Percentiles rank a stretch among this genome's conserved stretches.
phyloP scores from a whole-genome alignment of 768 basidiomycete genomes.

The Brasilioporus rufonigricans region DNA sequence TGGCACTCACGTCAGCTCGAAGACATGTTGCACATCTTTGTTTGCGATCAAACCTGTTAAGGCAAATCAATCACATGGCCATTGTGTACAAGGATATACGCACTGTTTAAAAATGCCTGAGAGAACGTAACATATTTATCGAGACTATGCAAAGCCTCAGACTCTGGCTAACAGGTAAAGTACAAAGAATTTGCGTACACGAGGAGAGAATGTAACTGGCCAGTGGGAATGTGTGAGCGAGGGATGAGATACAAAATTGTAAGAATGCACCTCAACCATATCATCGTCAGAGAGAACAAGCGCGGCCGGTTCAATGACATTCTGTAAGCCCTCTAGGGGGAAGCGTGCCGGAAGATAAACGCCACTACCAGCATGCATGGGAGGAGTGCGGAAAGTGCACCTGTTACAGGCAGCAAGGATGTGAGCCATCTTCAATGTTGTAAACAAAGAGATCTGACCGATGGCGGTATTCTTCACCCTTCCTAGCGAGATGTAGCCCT shows the following conservation, averaged over 20 bases:
- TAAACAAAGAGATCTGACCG: conserved; percentile 35
- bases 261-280: conserved; percentile 41
- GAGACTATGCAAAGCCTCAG: conserved; percentile 39
- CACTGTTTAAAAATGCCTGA: conserved; percentile 28
- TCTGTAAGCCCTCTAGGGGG: conserved; percentile 35
- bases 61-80: background rate
- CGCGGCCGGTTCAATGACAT: conserved; percentile 13
- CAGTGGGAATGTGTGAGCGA: background rate
- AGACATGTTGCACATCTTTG: conserved; percentile 26
- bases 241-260: background rate
- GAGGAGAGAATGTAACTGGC: conserved; percentile 63
- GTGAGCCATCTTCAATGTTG: background rate
- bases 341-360: conserved; percentile 53
- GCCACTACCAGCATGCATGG: conserved; percentile 35
- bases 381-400: conserved; percentile 45
- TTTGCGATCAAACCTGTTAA: conserved; percentile 23
- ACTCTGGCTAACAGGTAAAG: conserved; percentile 7
- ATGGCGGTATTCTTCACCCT: conserved; percentile 51
- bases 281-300: conserved; percentile 44
- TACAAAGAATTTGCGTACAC: conserved; percentile 41
- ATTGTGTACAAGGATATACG: background rate
- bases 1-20: conserved; percentile 23
- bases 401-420: conserved; percentile 23
- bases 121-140: conserved; percentile 32
- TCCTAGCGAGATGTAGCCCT: conserved; percentile 39